Evolutionary conservation across 495 filamentous ascomycete genomes (phyloP).

Genomic region (Mycothermus thermophilus): DNA sequence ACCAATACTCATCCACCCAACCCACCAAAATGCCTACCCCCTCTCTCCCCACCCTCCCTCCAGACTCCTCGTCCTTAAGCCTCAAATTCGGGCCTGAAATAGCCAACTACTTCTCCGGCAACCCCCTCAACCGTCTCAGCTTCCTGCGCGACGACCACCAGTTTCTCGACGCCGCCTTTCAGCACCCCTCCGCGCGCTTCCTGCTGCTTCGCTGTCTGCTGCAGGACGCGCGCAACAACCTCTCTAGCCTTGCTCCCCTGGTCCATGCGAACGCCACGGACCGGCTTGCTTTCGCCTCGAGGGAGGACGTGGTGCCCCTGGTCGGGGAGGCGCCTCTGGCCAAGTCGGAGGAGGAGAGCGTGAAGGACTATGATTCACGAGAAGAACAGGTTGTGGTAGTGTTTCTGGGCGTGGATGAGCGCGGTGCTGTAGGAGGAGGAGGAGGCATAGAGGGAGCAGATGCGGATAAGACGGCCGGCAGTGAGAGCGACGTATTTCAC

Average conservation of each 20-base stretch:
- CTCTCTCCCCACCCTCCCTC: conserved; percentile 32
- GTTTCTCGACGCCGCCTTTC: conserved; percentile 66
- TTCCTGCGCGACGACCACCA: conserved; percentile 69
- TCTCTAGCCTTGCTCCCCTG: conserved; percentile 69
- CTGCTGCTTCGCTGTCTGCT: no score
- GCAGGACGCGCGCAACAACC: no score
- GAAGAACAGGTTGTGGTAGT: conserved; percentile 52
- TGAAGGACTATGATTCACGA: conserved; percentile 60
- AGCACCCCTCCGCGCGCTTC: conserved; percentile 56
- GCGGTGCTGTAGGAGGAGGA: no score
- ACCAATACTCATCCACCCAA: background rate
- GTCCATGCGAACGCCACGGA: conserved; percentile 37
- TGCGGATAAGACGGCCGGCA: background rate
- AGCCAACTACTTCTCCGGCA: conserved; percentile 89
- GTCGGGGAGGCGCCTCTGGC: conserved; percentile 59
- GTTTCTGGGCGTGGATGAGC: conserved; percentile 79
- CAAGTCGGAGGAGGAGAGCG: conserved; percentile 55
- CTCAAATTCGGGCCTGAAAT: conserved; percentile 82
- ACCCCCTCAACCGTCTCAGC: conserved; percentile 49
- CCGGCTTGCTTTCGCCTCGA: conserved; percentile 46
- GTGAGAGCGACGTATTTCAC: conserved; percentile 19
- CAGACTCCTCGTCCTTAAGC: conserved; percentile 71
- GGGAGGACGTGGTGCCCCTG: conserved; percentile 51
- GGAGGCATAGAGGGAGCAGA: conserved; percentile 5
- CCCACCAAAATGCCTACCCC: conserved; percentile 22